Conservation (phyloP, 257 asterid genomes). For the Capsicum rhomboideum region DNA sequence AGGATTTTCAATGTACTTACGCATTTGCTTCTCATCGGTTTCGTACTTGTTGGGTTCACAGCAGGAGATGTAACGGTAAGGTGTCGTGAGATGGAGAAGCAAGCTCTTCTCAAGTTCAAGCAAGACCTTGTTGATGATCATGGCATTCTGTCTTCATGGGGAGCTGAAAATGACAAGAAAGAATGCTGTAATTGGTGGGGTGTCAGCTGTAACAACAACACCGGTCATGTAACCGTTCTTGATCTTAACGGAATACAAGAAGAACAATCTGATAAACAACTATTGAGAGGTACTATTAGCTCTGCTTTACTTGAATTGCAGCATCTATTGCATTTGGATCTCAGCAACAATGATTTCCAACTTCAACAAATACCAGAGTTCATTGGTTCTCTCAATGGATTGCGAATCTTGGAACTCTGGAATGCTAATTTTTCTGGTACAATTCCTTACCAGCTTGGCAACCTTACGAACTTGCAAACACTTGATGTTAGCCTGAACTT, state of each 20-base stretch:
- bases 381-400: not conserved
- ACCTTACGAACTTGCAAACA: not conserved
- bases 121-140: not conserved
- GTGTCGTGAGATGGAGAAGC: constrained; percentile 6
- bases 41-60: not conserved
- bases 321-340: constrained; percentile 2
- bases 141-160: constrained; percentile 10
- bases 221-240: not conserved
- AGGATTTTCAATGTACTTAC: not conserved
- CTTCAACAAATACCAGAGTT: not conserved
- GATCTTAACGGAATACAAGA: not conserved
- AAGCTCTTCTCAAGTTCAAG: constrained; percentile 12
- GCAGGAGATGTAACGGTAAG: not conserved
- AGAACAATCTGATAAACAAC: not conserved
- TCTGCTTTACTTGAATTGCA: constrained; percentile 6
- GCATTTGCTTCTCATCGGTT: not conserved
- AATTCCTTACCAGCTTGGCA: constrained; percentile 3
- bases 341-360: not conserved
- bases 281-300: constrained; percentile 2
- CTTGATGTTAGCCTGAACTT: not conserved
- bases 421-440: not conserved
- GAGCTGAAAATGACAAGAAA: not conserved
- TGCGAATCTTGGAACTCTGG: not conserved
- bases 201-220: not conserved
- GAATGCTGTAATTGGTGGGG: constrained; percentile 16